A percentile compares a stretch with the other conserved stretches of the same genome.
phyloP scores from a whole-genome alignment of 306 rosid species.

The Ammopiptanthus mongolicus region DNA sequence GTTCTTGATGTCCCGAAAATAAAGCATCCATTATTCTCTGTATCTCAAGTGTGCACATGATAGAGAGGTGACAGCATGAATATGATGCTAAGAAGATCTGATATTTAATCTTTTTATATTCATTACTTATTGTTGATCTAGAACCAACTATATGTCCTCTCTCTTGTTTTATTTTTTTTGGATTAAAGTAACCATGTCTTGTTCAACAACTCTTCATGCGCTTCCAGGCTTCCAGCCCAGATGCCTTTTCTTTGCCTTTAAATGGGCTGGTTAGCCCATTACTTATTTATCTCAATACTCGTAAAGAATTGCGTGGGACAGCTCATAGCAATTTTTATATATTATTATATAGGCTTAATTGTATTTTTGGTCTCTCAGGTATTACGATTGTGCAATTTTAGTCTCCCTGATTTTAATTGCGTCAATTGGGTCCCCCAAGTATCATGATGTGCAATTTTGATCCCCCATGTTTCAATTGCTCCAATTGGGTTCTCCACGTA shows the following conservation, averaged over 20 bases:
- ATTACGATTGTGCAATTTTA: too few relatives aligned
- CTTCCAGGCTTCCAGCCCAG: background rate
- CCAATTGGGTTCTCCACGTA: too few relatives aligned
- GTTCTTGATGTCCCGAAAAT: background rate
- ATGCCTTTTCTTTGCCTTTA: background rate
- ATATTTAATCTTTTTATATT: background rate
- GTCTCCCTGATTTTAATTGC: too few relatives aligned
- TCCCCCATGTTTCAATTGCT: too few relatives aligned
- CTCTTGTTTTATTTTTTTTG: too few relatives aligned
- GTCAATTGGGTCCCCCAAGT: too few relatives aligned
- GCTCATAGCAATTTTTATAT: too few relatives aligned
- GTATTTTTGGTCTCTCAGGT: too few relatives aligned
- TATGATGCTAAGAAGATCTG: background rate
- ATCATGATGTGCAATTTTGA: too few relatives aligned
- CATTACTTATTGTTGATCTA: background rate
- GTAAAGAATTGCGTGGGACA: too few relatives aligned
- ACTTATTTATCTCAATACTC: too few relatives aligned
- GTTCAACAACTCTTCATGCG: background rate
- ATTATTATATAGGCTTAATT: too few relatives aligned
- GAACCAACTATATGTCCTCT: background rate
- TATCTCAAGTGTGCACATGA: constrained; percentile 30
- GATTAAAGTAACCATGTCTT: background rate
- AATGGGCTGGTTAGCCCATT: background rate
- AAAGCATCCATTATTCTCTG: constrained; percentile 26
- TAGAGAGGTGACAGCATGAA: background rate